phyloP scores from a whole-genome alignment of 192 early-diverging fungal genomes.

The Gaertneriomyces sp. region DNA sequence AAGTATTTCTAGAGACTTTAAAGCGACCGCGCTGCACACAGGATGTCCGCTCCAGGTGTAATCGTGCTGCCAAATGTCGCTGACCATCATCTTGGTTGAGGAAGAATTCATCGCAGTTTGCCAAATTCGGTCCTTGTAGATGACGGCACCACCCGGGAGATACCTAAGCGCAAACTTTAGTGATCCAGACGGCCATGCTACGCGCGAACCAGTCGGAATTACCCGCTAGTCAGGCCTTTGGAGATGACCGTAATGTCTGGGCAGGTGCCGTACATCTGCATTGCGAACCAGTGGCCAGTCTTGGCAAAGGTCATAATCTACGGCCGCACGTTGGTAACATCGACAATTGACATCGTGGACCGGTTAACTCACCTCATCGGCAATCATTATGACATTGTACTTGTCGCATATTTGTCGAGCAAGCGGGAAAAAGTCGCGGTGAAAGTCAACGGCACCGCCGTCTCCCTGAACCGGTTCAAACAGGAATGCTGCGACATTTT shows the following conservation, averaged over 20 bases:
- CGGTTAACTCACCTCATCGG: too few relatives aligned
- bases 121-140: background rate
- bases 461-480: too few relatives aligned
- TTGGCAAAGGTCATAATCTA: too few relatives aligned
- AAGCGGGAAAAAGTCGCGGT: too few relatives aligned
- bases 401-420: too few relatives aligned
- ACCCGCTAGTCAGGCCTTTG: constrained; percentile 1
- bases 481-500: too few relatives aligned
- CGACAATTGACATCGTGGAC: too few relatives aligned
- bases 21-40: background rate
- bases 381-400: too few relatives aligned
- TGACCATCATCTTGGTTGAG: background rate
- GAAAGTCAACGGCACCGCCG: too few relatives aligned
- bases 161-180: background rate
- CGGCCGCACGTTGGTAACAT: too few relatives aligned
- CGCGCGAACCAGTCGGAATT: too few relatives aligned
- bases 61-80: constrained; percentile 3
- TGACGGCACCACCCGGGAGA: background rate
- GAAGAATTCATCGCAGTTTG: background rate
- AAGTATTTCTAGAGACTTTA: background rate
- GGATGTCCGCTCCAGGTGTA: constrained; percentile 3
- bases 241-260: background rate
- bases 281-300: background rate
- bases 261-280: background rate
- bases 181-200: too few relatives aligned